Conservation (phyloP, 2,329 filamentous ascomycete genomes). For the Arthrobotrys conoides region DNA sequence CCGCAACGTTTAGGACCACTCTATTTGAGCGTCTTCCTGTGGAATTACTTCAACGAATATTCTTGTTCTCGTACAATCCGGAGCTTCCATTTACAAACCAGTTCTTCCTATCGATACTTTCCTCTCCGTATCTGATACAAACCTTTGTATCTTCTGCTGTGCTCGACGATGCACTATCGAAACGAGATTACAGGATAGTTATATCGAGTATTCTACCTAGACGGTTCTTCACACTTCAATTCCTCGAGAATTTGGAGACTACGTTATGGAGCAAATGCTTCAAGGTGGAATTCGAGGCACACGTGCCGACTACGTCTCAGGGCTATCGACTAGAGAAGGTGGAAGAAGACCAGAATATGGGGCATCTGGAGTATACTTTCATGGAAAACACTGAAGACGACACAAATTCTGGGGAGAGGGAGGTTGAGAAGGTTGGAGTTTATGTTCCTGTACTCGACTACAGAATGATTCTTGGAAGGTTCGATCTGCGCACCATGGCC, state of each 20-base stretch:
- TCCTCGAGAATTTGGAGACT: conserved; percentile 22
- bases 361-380: conserved; percentile 17
- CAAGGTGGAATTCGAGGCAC: not conserved
- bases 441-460: conserved; percentile 16
- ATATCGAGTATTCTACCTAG: conserved; percentile 32
- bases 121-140: conserved; percentile 37
- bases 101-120: conserved; percentile 39
- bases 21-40: conserved; percentile 54
- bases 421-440: not conserved
- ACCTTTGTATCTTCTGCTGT: conserved; percentile 11
- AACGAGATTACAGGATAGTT: conserved; percentile 13
- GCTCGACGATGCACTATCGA: conserved; percentile 36
- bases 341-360: conserved; percentile 5
- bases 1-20: conserved; percentile 29
- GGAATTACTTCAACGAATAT: conserved; percentile 58
- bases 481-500: conserved; percentile 26
- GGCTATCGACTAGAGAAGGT: not conserved
- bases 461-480: conserved; percentile 22
- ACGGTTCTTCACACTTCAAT: conserved; percentile 29
- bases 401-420: not conserved
- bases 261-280: conserved; percentile 35
- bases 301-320: conserved; percentile 2
- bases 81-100: conserved; percentile 36
- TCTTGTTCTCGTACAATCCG: conserved; percentile 50
- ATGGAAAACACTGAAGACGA: not conserved